These are phyloP conservation scores for Aspergillus homomorphus DNA, from an alignment of 495 filamentous ascomycete species.

Conservation along the genomic window DNA sequence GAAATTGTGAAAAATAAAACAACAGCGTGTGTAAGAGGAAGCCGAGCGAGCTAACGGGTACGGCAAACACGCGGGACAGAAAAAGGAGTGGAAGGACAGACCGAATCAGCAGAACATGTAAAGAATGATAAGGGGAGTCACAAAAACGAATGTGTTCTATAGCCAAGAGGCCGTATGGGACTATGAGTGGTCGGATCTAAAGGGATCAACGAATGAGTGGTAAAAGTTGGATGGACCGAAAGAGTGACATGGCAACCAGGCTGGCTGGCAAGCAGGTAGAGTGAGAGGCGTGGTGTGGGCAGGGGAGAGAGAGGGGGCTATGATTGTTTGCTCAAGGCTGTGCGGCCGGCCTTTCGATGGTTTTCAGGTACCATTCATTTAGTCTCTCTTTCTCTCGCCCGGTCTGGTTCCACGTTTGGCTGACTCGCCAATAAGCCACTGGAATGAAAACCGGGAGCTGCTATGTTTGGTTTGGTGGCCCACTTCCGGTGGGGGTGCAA, in stretches of 20 bases:
- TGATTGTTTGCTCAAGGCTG: conserved; percentile 9
- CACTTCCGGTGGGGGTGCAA: background rate
- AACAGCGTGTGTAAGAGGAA: conserved; percentile 14
- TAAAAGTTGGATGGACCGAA: conserved; percentile 28
- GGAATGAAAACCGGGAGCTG: background rate
- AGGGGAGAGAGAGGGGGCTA: background rate
- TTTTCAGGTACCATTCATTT: conserved; percentile 3
- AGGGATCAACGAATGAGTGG: conserved; percentile 42
- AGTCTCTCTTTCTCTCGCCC: background rate
- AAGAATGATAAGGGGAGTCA: conserved; percentile 19
- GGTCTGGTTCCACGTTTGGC: conserved; percentile 2
- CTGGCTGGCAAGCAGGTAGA: conserved; percentile 10
- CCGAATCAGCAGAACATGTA: conserved; percentile 28
- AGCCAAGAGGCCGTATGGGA: conserved; percentile 12
- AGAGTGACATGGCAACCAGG: conserved; percentile 29
- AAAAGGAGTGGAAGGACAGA: conserved; percentile 34
- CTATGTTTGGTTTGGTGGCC: background rate
- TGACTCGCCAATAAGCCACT: background rate
- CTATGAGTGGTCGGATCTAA: conserved; percentile 12
- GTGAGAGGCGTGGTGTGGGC: background rate
- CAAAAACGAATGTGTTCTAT: conserved; percentile 8
- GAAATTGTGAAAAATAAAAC: conserved; percentile 8
- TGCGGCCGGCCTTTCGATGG: background rate
- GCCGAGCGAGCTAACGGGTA: conserved; percentile 22
- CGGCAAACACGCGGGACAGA: conserved; percentile 19